Percentiles rank a stretch among this genome's conserved stretches.
These are phyloP conservation scores for Jackrogersella minutella DNA, from an alignment of 495 filamentous ascomycete species.

Conservation along the genomic window DNA sequence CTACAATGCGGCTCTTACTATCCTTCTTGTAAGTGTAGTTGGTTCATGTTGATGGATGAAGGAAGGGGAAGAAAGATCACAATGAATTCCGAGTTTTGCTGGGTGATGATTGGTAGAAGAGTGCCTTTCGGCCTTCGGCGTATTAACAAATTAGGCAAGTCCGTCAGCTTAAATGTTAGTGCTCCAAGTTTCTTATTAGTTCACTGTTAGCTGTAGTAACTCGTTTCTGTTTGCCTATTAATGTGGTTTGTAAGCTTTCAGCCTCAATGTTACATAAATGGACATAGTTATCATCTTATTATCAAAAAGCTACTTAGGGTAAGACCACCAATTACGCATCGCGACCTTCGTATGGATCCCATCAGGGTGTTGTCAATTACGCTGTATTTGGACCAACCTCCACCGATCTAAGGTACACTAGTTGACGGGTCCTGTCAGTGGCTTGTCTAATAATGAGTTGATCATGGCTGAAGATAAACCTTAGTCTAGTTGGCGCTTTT, in stretches of 20 bases:
- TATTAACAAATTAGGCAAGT: constrained; percentile 8
- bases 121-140: constrained; percentile 17
- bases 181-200: background rate
- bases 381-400: too few species aligned
- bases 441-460: too few species aligned
- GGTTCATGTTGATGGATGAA: background rate
- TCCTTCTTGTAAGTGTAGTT: background rate
- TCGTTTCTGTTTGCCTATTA: too few species aligned
- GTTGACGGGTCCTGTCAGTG: too few species aligned
- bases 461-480: too few species aligned
- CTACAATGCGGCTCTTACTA: background rate
- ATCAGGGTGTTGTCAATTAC: background rate
- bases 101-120: constrained; percentile 14
- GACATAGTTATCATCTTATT: too few species aligned
- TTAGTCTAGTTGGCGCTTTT: too few species aligned
- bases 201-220: background rate
- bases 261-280: too few species aligned
- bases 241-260: too few species aligned
- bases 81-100: constrained; percentile 17
- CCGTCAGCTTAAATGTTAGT: constrained; percentile 10
- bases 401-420: too few species aligned
- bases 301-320: background rate
- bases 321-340: background rate
- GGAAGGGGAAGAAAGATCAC: background rate
- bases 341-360: background rate